A percentile compares a stretch with the other conserved stretches of the same genome.
These are phyloP conservation scores for Phialophora verrucosa DNA, from an alignment of 2,329 filamentous ascomycete genomes.

Conservation along the genomic window DNA sequence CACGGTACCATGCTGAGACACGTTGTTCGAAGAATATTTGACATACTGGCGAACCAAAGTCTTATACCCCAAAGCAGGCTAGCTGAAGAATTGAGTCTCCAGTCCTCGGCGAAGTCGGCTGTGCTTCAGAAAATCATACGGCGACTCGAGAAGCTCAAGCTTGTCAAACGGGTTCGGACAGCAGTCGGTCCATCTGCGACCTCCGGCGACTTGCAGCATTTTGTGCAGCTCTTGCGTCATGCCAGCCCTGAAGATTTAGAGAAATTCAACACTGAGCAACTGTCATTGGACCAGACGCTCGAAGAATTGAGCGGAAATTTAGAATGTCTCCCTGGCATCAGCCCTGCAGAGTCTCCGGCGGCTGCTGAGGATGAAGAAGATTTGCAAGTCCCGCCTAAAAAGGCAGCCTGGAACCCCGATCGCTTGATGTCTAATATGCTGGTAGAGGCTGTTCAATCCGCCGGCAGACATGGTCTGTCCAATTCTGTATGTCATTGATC, in stretches of 20 bases:
- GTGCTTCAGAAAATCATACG: constrained; percentile 52
- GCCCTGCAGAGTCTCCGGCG: constrained; percentile 35
- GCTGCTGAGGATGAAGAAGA: constrained; percentile 15
- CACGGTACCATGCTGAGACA: constrained; percentile 26
- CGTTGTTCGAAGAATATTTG: constrained; percentile 34
- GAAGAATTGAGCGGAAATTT: constrained; percentile 24
- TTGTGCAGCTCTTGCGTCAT: constrained; percentile 52
- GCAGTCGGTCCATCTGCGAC: constrained; percentile 49
- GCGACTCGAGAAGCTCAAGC: constrained; percentile 54
- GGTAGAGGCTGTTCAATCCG: constrained; percentile 54
- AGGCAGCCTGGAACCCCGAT: constrained; percentile 63
- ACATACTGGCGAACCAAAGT: constrained; percentile 21
- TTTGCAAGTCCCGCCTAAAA: constrained; percentile 41
- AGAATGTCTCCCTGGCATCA: constrained; percentile 19
- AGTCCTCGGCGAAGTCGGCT: constrained; percentile 23
- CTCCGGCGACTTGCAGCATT: constrained; percentile 47
- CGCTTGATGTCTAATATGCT: constrained; percentile 59
- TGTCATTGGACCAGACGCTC: constrained; percentile 25
- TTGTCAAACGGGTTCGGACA: constrained; percentile 52
- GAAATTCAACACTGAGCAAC: constrained; percentile 46
- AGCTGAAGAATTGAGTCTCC: constrained; percentile 24
- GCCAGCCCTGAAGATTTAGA: constrained; percentile 48
- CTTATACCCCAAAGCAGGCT: constrained; percentile 29
- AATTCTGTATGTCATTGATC: constrained; percentile 46
- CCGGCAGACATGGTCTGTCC: constrained; percentile 57